These are phyloP conservation scores for Macrophomina tecta DNA, from an alignment of 2,329 filamentous ascomycete genomes.

Conservation along the genomic window DNA sequence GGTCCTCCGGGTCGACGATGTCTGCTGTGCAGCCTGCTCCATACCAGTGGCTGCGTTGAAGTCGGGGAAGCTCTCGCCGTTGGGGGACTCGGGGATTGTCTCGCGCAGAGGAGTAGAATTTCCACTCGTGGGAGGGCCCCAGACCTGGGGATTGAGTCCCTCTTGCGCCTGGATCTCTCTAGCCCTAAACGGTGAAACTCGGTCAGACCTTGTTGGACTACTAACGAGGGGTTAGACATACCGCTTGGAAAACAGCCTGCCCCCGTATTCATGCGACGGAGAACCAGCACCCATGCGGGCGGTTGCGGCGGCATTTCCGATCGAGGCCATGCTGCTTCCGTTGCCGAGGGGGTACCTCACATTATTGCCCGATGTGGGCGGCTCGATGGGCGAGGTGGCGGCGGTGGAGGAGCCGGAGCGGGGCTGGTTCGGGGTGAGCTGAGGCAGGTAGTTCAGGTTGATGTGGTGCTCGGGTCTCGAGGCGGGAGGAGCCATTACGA, in stretches of 20 bases:
- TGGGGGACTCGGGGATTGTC: conserved; percentile 96
- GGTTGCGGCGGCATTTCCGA: conserved; percentile 58
- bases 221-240: conserved; percentile 56
- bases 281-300: conserved; percentile 87
- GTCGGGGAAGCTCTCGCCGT: conserved; percentile 89
- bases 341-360: conserved; percentile 77
- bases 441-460: conserved; percentile 80
- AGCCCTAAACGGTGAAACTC: conserved; percentile 63
- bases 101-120: conserved; percentile 96
- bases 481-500: conserved; percentile 82
- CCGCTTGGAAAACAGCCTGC: conserved; percentile 91
- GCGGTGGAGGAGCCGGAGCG: conserved; percentile 81
- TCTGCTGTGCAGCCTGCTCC: conserved; percentile 56
- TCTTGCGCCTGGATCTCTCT: conserved; percentile 97
- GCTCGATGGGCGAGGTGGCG: conserved; percentile 80
- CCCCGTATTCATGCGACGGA: conserved; percentile 86
- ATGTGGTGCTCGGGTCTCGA: conserved; percentile 82
- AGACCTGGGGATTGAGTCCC: conserved; percentile 75
- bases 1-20: conserved; percentile 72
- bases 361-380: conserved; percentile 62
- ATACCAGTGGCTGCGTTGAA: conserved; percentile 71
- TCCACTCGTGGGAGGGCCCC: conserved; percentile 95
- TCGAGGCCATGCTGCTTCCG: conserved; percentile 64
- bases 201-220: conserved; percentile 2
- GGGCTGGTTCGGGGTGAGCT: conserved; percentile 68